These are phyloP conservation scores for Vickermania ingenoplastis DNA, from an alignment of 208 protist genomes.

Conservation along the genomic window DNA sequence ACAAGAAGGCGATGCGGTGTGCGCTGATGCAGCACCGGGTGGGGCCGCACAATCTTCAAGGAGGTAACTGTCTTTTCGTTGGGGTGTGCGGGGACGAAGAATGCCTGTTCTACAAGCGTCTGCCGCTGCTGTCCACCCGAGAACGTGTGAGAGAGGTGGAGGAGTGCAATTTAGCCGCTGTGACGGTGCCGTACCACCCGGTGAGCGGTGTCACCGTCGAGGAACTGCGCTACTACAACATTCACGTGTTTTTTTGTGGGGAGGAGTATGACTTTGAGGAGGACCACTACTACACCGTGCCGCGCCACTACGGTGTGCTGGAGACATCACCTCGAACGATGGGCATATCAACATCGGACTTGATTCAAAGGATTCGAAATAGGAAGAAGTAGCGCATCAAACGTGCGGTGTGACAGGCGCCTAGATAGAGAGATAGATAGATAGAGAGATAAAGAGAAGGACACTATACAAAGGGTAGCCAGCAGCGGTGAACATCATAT, in stretches of 20 bases:
- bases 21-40: slow-evolving; percentile 34
- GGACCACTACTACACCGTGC: slow-evolving; percentile 86
- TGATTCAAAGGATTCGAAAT: slow-evolving; percentile 84
- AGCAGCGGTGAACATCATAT: no score
- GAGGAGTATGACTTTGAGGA: slow-evolving; percentile 85
- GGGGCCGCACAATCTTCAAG: background rate
- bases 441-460: no score
- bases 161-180: slow-evolving; percentile 83
- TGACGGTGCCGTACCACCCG: slow-evolving; percentile 86
- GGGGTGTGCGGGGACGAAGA: slow-evolving; percentile 88
- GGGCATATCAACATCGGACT: slow-evolving; percentile 84
- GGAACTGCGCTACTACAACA: slow-evolving; percentile 88
- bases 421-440: no score
- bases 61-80: slow-evolving; percentile 85
- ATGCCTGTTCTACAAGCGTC: slow-evolving; percentile 80
- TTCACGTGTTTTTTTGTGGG: slow-evolving; percentile 87
- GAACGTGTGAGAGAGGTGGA: slow-evolving; percentile 85
- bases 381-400: no score
- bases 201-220: slow-evolving; percentile 76
- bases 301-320: slow-evolving; percentile 81
- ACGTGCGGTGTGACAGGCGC: no score
- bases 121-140: slow-evolving; percentile 86
- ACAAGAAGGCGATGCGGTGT: slow-evolving; percentile 84
- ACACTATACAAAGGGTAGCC: no score
- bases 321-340: slow-evolving; percentile 76